Percentiles rank a stretch among this genome's conserved stretches.
Conservation (phyloP, 129 eudicot species). For the Pittosporum tobira region DNA sequence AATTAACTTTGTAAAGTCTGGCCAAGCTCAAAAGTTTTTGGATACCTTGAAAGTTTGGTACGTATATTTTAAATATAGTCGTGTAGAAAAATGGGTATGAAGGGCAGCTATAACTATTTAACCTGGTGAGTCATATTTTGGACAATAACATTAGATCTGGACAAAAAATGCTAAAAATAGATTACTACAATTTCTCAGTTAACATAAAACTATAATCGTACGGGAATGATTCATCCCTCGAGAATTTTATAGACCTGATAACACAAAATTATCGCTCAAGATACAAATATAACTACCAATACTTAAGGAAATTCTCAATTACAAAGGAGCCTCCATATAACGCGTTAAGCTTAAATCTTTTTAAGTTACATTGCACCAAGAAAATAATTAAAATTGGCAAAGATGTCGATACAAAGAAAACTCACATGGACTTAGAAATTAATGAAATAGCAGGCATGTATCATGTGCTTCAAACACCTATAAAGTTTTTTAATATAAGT, state of each 20-base stretch:
- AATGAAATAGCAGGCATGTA: neutral
- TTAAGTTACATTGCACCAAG: neutral
- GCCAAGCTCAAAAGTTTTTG: neutral
- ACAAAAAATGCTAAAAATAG: too few relatives aligned
- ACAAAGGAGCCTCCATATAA: too few relatives aligned
- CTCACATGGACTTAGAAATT: neutral
- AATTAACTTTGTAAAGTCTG: too few relatives aligned
- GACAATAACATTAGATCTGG: too few relatives aligned
- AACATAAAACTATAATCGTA: neutral
- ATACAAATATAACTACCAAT: too few relatives aligned
- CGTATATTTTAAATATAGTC: too few relatives aligned
- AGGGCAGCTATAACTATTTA: too few relatives aligned
- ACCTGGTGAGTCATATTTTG: too few relatives aligned
- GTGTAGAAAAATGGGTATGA: too few relatives aligned
- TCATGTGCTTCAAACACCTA: neutral
- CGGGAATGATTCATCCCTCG: neutral
- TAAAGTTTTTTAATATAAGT: neutral
- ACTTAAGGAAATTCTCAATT: neutral
- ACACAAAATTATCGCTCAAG: neutral
- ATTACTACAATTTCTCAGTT: too few relatives aligned
- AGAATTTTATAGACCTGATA: neutral
- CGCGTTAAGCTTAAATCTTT: neutral
- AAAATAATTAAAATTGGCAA: neutral
- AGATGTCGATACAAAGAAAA: neutral
- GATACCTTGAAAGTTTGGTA: too few relatives aligned